These are phyloP conservation scores for Leccinum pellstonianum DNA, from an alignment of 768 basidiomycete species.

Conservation along the genomic window DNA sequence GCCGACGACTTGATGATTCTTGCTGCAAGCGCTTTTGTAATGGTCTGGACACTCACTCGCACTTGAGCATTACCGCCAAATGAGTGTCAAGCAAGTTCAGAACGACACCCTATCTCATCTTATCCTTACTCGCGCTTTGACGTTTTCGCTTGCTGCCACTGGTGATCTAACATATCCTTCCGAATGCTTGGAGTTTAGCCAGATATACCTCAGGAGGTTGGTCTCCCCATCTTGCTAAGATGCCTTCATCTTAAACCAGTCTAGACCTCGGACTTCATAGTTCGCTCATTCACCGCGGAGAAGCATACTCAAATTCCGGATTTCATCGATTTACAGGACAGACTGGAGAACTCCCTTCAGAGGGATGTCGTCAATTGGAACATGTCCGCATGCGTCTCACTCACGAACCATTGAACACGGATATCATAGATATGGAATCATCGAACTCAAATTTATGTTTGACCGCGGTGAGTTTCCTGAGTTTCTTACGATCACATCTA, in stretches of 20 bases:
- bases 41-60: constrained; percentile 40
- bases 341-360: constrained; percentile 81
- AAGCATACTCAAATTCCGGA: constrained; percentile 91
- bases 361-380: constrained; percentile 78
- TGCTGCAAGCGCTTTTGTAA: too few relatives aligned
- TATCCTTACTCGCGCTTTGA: constrained; percentile 71
- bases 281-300: constrained; percentile 73
- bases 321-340: constrained; percentile 78
- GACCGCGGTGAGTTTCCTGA: constrained; percentile 55
- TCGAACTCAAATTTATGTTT: constrained; percentile 81
- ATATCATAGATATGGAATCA: constrained; percentile 80
- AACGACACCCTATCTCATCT: constrained; percentile 88
- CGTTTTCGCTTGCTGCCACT: constrained; percentile 72
- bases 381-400: constrained; percentile 80
- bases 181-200: constrained; percentile 76
- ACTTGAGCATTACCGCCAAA: constrained; percentile 72
- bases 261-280: constrained; percentile 77
- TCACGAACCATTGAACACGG: constrained; percentile 68
- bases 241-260: constrained; percentile 6
- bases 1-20: constrained; percentile 68
- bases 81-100: constrained; percentile 84
- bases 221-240: constrained; percentile 8
- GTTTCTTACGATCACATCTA: constrained; percentile 3
- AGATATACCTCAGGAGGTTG: constrained; percentile 79
- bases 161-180: constrained; percentile 75